A percentile compares a stretch with the other conserved stretches of the same genome.
Conservation (phyloP, 2,329 filamentous ascomycete genomes). For the Colletotrichum sp. region DNA sequence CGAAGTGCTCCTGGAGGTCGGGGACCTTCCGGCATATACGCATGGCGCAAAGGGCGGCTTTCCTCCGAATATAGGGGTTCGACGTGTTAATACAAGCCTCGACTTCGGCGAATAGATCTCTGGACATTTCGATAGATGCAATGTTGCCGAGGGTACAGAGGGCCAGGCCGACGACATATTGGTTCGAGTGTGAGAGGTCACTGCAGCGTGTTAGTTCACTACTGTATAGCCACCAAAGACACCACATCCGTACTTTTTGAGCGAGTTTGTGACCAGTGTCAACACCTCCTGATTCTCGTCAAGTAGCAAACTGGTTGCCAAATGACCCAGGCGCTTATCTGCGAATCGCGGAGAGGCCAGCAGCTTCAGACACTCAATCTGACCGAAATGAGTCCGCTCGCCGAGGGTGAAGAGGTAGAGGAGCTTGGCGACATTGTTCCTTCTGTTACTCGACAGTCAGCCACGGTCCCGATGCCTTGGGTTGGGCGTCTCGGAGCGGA, state of each 20-base stretch:
- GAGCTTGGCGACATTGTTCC: slow-evolving; percentile 98
- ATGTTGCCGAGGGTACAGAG: slow-evolving; percentile 98
- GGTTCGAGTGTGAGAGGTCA: slow-evolving; percentile 95
- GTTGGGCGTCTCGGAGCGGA: slow-evolving; percentile 23
- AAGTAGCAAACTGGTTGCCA: slow-evolving; percentile 93
- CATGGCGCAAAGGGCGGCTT: slow-evolving; percentile 99
- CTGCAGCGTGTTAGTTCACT: slow-evolving; percentile 54
- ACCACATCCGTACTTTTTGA: slow-evolving; percentile 77
- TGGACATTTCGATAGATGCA: slow-evolving; percentile 96
- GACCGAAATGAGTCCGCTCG: slow-evolving; percentile 96
- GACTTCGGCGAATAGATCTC: slow-evolving; percentile 95
- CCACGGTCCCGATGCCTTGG: background rate
- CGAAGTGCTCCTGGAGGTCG: slow-evolving; percentile 94
- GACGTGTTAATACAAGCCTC: slow-evolving; percentile 89
- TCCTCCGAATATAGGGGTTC: slow-evolving; percentile 97
- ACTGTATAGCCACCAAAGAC: background rate
- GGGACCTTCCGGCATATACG: slow-evolving; percentile 98
- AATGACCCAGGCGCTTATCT: slow-evolving; percentile 93
- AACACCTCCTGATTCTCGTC: slow-evolving; percentile 99
- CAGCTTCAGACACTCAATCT: slow-evolving; percentile 98
- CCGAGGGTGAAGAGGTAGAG: slow-evolving; percentile 98
- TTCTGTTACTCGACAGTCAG: slow-evolving; percentile 55
- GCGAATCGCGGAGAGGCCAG: slow-evolving; percentile 96
- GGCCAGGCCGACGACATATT: slow-evolving; percentile 96
- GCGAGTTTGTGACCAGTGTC: slow-evolving; percentile 94